These are phyloP conservation scores for Curvularia verruculosa DNA, from an alignment of 2,329 filamentous ascomycete genomes.

Conservation along the genomic window DNA sequence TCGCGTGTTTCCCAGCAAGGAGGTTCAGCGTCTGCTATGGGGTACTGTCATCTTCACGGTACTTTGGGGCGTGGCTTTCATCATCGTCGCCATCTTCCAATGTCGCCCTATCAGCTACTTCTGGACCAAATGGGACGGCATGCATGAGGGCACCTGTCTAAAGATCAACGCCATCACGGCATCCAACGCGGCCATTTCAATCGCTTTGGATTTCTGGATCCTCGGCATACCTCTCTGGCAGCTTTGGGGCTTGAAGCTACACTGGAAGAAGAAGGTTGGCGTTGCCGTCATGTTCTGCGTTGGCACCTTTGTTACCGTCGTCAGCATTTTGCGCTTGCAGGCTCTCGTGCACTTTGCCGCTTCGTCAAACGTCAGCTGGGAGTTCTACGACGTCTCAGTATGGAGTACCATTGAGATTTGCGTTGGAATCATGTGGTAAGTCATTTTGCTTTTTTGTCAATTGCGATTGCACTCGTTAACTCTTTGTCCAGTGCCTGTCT, in stretches of 20 bases:
- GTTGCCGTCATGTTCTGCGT: slow-evolving; percentile 50
- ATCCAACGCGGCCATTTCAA: slow-evolving; percentile 45
- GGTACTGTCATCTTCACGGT: slow-evolving; percentile 35
- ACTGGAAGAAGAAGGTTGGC: slow-evolving; percentile 48
- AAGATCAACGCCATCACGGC: slow-evolving; percentile 45
- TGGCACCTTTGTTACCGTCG: slow-evolving; percentile 51
- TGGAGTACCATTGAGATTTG: slow-evolving; percentile 54
- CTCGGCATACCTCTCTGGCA: slow-evolving; percentile 47
- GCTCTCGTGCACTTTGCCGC: slow-evolving; percentile 53
- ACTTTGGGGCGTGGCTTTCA: slow-evolving; percentile 33
- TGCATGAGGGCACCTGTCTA: slow-evolving; percentile 42
- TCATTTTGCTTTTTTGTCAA: background rate
- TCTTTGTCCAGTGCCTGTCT: slow-evolving; percentile 46
- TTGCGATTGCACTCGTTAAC: background rate
- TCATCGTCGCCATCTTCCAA: slow-evolving; percentile 39
- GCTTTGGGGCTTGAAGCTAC: slow-evolving; percentile 41
- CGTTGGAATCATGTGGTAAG: slow-evolving; percentile 51
- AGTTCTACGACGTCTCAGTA: slow-evolving; percentile 49
- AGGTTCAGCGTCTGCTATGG: slow-evolving; percentile 31
- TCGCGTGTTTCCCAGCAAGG: slow-evolving; percentile 39
- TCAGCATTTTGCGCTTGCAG: slow-evolving; percentile 53
- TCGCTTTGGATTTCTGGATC: slow-evolving; percentile 44
- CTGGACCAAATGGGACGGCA: slow-evolving; percentile 44
- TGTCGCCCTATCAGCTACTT: slow-evolving; percentile 46
- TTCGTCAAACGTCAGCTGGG: slow-evolving; percentile 51